Base-by-base conservation (phyloP, 2,329 filamentous ascomycete species). In the Daldinia sp. region DNA sequence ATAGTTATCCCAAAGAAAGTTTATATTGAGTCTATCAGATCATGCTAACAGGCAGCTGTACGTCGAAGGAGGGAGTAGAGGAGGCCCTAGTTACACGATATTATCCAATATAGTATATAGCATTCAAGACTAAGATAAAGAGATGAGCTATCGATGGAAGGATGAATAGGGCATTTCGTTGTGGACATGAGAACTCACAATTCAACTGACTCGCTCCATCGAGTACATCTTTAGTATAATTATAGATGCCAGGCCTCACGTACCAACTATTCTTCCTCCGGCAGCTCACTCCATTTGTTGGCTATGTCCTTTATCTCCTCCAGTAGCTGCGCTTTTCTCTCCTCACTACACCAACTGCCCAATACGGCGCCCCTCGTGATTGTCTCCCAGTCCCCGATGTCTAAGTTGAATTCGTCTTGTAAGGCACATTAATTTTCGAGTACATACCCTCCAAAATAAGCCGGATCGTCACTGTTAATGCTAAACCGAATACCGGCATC, bases 391-490 rank as follows among this genome's bases (percentile, higher is more conserved):
- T 94, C 91, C n/a, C 81, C 78, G 3, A 89, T 79, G 23, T 78
- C 84, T 71, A 94, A 78, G 3, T 81, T 76, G 77, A 93, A 93
- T 0, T 89, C 88, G 46, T 93, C 89, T 78, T 94, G 91, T 33
- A 94, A 90, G 0, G 89, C 90, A 73, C 88, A 90, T 79, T 91
- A 94, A 72, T 93, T 93, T 73, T 92, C 90, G 58, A 92, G 81
- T 60, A 94, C 87, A 78, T 93, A 93, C 0, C 88, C 90, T 2
- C 91, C 90, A 80, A 94, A 94, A 76, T 93, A 93, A 10, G 89
- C 90, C 66, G 90, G 90, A 75, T 93, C 90, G 75, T 93, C 91
- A 72, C 88, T 91, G 79, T 93, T 93, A 77, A 93, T 87, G 63
- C 88, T 91, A 78, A 93, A 93, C 68, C 81, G 84, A 42, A 93